Percentiles rank a stretch among this genome's conserved stretches.
phyloP scores from a whole-genome alignment of 768 basidiomycete genomes.

The Lentinus brumalis region DNA sequence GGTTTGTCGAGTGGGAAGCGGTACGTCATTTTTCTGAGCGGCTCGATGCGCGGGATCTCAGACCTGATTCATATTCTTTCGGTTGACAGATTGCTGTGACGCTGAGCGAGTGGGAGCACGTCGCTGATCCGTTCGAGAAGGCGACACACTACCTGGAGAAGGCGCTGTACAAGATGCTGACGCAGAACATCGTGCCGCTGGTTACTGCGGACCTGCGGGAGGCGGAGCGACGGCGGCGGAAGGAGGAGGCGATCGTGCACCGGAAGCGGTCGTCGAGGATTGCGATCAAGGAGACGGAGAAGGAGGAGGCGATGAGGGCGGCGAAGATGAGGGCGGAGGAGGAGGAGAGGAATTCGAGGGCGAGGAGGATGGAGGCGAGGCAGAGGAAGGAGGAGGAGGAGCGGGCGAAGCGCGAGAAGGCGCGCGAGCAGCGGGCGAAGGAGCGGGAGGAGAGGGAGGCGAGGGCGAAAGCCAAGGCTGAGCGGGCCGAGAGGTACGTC shows the following conservation, averaged over 20 bases:
- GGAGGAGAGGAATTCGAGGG: slow-evolving; percentile 65
- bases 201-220: slow-evolving; percentile 72
- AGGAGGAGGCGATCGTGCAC: slow-evolving; percentile 77
- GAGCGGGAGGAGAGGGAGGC: slow-evolving; percentile 47
- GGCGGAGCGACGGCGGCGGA: slow-evolving; percentile 55
- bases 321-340: slow-evolving; percentile 66
- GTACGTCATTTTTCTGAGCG: slow-evolving; percentile 44
- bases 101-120: slow-evolving; percentile 81
- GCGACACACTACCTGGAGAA: slow-evolving; percentile 82
- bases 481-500: slow-evolving; percentile 19
- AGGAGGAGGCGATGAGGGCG: slow-evolving; percentile 66
- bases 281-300: slow-evolving; percentile 77
- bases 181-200: slow-evolving; percentile 67
- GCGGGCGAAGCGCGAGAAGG: slow-evolving; percentile 51
- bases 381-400: slow-evolving; percentile 41
- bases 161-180: slow-evolving; percentile 69
- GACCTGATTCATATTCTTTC: not conserved
- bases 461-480: slow-evolving; percentile 31
- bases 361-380: slow-evolving; percentile 48
- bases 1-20: slow-evolving; percentile 90
- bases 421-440: slow-evolving; percentile 51
- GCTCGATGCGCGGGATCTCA: not conserved
- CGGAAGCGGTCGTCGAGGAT: slow-evolving; percentile 92
- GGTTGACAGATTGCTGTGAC: slow-evolving; percentile 73
- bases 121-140: slow-evolving; percentile 73